A percentile compares a stretch with the other conserved stretches of the same genome.
Conservation (phyloP, 495 filamentous ascomycete species). For the Saxophila tyrrhenica region DNA sequence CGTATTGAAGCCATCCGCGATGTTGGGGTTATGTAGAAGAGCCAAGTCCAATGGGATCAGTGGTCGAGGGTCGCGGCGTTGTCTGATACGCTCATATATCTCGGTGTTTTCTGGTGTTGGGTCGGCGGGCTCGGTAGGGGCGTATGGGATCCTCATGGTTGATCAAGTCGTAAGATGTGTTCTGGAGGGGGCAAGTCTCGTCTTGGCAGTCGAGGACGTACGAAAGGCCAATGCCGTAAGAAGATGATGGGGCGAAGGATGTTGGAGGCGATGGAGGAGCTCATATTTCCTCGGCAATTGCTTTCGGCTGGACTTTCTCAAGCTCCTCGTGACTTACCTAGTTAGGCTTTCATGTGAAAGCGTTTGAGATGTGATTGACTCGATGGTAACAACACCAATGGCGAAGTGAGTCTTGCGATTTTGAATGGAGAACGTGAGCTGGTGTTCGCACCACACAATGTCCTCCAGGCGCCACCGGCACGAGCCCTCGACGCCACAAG, state of each 20-base stretch:
- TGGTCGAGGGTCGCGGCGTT: conserved; percentile 21
- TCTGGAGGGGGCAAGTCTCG: background rate
- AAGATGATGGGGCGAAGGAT: background rate
- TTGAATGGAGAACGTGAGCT: no score
- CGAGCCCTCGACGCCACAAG: background rate
- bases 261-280: background rate
- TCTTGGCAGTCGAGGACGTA: no score
- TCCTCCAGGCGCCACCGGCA: no score
- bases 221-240: no score
- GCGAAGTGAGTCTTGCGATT: no score
- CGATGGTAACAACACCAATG: no score
- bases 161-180: conserved; percentile 2
- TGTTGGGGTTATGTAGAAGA: conserved; percentile 27
- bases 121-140: conserved; percentile 21
- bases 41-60: conserved; percentile 29
- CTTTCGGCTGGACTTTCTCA: background rate
- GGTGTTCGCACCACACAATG: no score
- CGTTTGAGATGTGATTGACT: no score
- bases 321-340: no score
- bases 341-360: no score
- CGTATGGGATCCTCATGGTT: conserved; percentile 31
- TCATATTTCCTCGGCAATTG: background rate
- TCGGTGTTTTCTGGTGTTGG: conserved; percentile 13
- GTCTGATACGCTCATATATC: conserved; percentile 25
- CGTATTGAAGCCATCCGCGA: conserved; percentile 30